Percentiles rank a stretch among this genome's conserved stretches.
phyloP scores from a whole-genome alignment of 495 filamentous ascomycete genomes.

The Cercophora samala region DNA sequence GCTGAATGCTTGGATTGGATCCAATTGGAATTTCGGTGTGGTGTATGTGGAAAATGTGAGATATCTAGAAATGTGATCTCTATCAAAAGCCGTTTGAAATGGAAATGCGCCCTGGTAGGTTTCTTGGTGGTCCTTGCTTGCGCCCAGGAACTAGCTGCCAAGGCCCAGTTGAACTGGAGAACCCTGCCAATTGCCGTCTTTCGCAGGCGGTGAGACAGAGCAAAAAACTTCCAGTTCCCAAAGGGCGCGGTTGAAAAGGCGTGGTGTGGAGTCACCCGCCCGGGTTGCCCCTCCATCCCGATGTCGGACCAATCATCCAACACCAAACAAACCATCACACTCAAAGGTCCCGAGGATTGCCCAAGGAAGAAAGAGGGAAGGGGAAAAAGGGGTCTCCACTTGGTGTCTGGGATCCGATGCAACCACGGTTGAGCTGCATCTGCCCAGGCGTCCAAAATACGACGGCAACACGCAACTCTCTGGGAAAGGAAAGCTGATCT shows the following conservation, averaged over 20 bases:
- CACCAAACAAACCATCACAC: not conserved
- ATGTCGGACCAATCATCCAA: conserved; percentile 21
- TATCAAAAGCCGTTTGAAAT: not conserved
- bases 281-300: conserved; percentile 18
- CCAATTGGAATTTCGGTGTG: not conserved
- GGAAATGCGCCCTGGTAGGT: not conserved
- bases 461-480: conserved; percentile 1
- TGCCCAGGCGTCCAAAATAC: conserved; percentile 12
- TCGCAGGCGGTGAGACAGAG: conserved; percentile 19
- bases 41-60: not conserved
- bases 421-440: conserved; percentile 20
- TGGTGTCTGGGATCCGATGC: conserved; percentile 9
- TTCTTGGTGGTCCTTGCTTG: not conserved
- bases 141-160: not conserved
- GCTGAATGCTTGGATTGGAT: not conserved
- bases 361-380: not conserved
- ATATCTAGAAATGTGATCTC: not conserved
- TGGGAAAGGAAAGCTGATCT: not conserved
- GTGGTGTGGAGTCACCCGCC: not conserved
- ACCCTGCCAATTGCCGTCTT: not conserved
- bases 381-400: conserved; percentile 14
- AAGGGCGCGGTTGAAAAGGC: not conserved
- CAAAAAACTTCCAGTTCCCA: conserved; percentile 6
- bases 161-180: not conserved
- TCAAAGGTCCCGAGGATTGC: not conserved